A percentile compares a stretch with the other conserved stretches of the same genome.
Evolutionary conservation across 495 filamentous ascomycete species (phyloP).

Genomic region (Penicillium riverlandense): DNA sequence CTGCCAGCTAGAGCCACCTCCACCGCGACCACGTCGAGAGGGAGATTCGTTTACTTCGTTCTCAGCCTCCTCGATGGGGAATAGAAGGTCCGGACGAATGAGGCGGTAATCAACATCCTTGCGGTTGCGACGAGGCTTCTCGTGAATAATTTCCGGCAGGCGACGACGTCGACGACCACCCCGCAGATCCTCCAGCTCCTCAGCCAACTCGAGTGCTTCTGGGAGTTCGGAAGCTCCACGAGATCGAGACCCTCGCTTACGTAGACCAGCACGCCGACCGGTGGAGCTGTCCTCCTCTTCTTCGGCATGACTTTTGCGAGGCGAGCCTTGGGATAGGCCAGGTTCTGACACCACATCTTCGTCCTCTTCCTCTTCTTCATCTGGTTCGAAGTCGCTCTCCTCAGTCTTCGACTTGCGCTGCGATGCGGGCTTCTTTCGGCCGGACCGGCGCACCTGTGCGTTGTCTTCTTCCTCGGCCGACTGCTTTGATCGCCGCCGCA

Average conservation of each 20-base stretch:
- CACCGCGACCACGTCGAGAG: slow-evolving; percentile 52
- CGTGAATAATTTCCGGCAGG: slow-evolving; percentile 50
- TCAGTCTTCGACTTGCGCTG: slow-evolving; percentile 55
- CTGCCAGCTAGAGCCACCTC: slow-evolving; percentile 56
- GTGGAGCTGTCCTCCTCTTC: slow-evolving; percentile 44
- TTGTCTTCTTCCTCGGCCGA: slow-evolving; percentile 28
- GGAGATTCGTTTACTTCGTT: slow-evolving; percentile 60
- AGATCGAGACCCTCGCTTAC: slow-evolving; percentile 43
- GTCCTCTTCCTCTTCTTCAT: slow-evolving; percentile 51
- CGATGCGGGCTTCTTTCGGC: slow-evolving; percentile 42
- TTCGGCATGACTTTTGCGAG: slow-evolving; percentile 34
- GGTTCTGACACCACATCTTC: slow-evolving; percentile 60
- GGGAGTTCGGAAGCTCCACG: slow-evolving; percentile 48
- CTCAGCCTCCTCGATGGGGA: slow-evolving; percentile 59
- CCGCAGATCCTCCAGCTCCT: slow-evolving; percentile 66
- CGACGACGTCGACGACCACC: slow-evolving; percentile 46
- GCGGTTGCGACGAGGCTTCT: slow-evolving; percentile 47
- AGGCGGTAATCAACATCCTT: slow-evolving; percentile 69
- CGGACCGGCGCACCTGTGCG: slow-evolving; percentile 39
- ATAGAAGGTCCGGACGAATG: slow-evolving; percentile 62
- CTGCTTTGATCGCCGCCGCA: slow-evolving; percentile 30
- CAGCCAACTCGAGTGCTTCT: slow-evolving; percentile 60
- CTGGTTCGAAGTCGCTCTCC: slow-evolving; percentile 84
- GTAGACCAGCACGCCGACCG: slow-evolving; percentile 45
- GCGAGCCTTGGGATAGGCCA: slow-evolving; percentile 35